Evolutionary conservation across 163 green algal genomes (phyloP).

Genomic region (Trebouxiophyceae sp.): DNA sequence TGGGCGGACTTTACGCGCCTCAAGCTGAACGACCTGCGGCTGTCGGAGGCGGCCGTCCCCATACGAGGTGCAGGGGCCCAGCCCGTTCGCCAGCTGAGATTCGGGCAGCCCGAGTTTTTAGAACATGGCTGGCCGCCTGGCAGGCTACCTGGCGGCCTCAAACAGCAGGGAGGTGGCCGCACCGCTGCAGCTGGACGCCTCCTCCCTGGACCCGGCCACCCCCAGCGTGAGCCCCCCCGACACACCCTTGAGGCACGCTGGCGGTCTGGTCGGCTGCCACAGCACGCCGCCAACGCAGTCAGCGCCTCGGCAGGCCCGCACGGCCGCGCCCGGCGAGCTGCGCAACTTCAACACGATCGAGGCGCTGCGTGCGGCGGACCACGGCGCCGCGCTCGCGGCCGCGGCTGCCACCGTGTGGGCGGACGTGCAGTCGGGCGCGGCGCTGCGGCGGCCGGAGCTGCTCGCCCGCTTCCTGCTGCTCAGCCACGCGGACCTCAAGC

Average conservation of each 20-base stretch:
- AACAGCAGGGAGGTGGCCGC: constrained; percentile 9
- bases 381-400: background rate
- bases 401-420: constrained; percentile 51
- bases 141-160: background rate
- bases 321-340: constrained; percentile 23
- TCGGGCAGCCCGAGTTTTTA: background rate
- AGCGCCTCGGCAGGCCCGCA: background rate
- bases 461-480: constrained; percentile 70
- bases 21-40: constrained; percentile 66
- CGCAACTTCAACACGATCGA: constrained; percentile 68
- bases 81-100: background rate
- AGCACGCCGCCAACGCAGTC: background rate
- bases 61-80: constrained; percentile 33
- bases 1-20: constrained; percentile 55
- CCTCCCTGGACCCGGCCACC: background rate
- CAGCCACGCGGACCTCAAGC: constrained; percentile 84
- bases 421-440: constrained; percentile 58
- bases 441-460: constrained; percentile 45
- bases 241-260: background rate
- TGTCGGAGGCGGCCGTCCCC: constrained; percentile 58
- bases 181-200: constrained; percentile 8
- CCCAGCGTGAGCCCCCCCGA: background rate
- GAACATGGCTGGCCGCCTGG: background rate
- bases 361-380: constrained; percentile 23
- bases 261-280: background rate